Conservation (phyloP, 106 monocot genomes). For the Dendrobium chrysotoxum region DNA sequence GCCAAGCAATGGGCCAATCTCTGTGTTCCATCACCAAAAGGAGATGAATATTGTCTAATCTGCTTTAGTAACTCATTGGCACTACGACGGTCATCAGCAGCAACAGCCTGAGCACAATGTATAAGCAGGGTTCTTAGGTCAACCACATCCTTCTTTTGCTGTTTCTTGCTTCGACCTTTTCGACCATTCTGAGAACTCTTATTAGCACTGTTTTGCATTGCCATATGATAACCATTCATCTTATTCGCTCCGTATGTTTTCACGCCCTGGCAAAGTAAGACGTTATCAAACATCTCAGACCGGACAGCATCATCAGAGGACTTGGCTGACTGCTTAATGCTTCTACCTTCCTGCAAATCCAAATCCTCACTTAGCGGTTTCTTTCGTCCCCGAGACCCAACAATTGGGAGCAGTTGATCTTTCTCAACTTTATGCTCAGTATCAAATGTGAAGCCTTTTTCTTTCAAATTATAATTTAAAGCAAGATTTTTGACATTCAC, state of each 20-base stretch:
- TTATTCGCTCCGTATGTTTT: neutral
- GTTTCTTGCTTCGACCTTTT: constrained; percentile 49
- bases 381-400: constrained; percentile 27
- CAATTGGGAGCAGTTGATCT: neutral
- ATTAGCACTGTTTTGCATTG: constrained; percentile 28
- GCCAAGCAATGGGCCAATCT: constrained; percentile 70
- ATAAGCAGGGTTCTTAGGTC: constrained; percentile 68
- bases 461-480: constrained; percentile 2
- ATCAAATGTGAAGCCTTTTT: neutral
- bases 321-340: constrained; percentile 52
- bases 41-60: constrained; percentile 73
- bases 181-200: constrained; percentile 14
- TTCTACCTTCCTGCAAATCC: constrained; percentile 53
- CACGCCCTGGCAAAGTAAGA: constrained; percentile 38
- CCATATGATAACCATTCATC: constrained; percentile 24
- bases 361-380: constrained; percentile 37
- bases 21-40: constrained; percentile 64
- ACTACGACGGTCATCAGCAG: constrained; percentile 54
- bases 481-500: constrained; percentile 2
- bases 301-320: constrained; percentile 37
- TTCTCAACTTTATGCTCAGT: constrained; percentile 19
- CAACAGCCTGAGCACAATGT: constrained; percentile 81
- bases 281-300: constrained; percentile 51
- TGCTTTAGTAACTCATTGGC: constrained; percentile 62
- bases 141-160: constrained; percentile 57